Evolutionary conservation across 441 rosid species (phyloP).

Genomic region (California macrophylla): DNA sequence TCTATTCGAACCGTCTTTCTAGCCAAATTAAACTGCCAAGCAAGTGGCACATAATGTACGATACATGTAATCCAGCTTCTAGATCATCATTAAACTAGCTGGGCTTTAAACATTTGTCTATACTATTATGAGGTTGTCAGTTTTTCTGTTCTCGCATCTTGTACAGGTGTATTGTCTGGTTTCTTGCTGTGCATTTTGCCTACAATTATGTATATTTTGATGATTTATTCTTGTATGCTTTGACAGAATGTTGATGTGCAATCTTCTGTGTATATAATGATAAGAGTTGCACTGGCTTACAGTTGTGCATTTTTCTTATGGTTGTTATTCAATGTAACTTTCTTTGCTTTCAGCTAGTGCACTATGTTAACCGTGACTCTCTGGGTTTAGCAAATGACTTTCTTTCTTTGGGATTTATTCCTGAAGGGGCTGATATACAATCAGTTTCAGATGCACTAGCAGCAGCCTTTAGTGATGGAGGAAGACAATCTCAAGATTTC

Average conservation of each 20-base stretch:
- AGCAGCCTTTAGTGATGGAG: conserved; percentile 65
- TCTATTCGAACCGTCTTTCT: background rate
- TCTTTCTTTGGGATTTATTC: conserved; percentile 96
- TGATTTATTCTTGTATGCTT: background rate
- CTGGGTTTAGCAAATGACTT: conserved; percentile 97
- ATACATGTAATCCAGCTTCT: background rate
- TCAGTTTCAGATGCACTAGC: conserved; percentile 74
- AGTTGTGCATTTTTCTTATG: conserved; percentile 16
- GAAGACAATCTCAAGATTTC: conserved; percentile 77
- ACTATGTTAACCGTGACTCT: conserved; percentile 96
- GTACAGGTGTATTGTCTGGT: background rate
- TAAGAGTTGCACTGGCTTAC: background rate
- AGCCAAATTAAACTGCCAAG: background rate
- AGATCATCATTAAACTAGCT: background rate
- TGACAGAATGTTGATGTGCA: background rate
- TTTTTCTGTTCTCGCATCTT: background rate
- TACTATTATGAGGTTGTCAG: background rate
- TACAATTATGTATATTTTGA: background rate
- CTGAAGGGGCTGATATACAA: conserved; percentile 74
- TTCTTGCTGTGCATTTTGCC: conserved; percentile 6
- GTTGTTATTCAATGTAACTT: conserved; percentile 31
- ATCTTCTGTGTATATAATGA: conserved; percentile 7
- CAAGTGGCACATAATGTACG: background rate
- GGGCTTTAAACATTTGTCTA: background rate
- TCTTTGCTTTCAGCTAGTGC: conserved; percentile 79